Evolutionary conservation across 1,284 basidiomycete species (phyloP).

Genomic region (Fomitopsis palustris): DNA sequence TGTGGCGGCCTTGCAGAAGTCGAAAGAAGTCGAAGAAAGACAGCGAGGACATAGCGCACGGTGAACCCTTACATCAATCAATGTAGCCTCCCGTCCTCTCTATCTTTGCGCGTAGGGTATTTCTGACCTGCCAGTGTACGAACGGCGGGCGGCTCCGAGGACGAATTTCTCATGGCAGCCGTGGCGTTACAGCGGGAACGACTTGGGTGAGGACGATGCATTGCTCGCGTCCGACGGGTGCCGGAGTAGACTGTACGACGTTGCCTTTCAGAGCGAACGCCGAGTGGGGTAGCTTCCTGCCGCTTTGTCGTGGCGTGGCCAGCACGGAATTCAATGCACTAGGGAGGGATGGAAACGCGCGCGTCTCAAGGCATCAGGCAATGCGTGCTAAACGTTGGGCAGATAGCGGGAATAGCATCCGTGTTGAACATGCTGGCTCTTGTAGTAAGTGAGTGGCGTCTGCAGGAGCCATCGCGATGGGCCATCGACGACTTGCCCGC

Average conservation of each 20-base stretch:
- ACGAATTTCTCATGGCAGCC: background rate
- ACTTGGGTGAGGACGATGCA: background rate
- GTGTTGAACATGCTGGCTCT: too few species aligned
- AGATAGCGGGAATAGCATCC: background rate
- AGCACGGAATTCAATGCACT: background rate
- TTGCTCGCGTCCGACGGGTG: background rate
- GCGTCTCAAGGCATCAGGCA: background rate
- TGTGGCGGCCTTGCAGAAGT: background rate
- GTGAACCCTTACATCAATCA: background rate
- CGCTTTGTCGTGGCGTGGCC: background rate
- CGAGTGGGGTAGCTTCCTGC: background rate
- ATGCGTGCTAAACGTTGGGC: background rate
- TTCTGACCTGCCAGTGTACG: background rate
- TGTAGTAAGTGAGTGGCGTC: too few species aligned
- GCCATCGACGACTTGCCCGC: too few species aligned
- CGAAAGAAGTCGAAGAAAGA: background rate
- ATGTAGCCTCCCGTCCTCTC: background rate
- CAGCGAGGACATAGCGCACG: background rate
- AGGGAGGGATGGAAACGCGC: background rate
- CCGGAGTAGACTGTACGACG: background rate
- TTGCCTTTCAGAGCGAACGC: background rate
- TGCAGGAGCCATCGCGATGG: too few species aligned
- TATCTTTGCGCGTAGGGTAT: background rate
- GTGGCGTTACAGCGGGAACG: background rate
- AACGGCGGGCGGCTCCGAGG: background rate